Base-by-base conservation (phyloP, 2,329 filamentous ascomycete genomes). In the Venturia nashicola region DNA sequence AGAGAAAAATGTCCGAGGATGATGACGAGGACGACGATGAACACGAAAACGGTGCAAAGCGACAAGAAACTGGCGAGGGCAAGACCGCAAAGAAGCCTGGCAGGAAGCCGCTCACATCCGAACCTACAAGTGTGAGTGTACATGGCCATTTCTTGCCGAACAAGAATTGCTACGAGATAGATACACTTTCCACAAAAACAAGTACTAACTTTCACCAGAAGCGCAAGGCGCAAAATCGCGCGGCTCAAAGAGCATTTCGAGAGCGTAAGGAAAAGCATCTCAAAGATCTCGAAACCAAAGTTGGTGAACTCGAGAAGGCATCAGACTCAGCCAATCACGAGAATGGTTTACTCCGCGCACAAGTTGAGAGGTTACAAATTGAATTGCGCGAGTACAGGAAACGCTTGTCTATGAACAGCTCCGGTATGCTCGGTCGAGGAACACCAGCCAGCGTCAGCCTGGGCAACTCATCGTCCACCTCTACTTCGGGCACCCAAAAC, bases 31-130 rank as follows among this genome's bases (percentile, higher is more conserved):
- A 78, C 8, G 78, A 86, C 1, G 87, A 89, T 6, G 88, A 74
- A 18, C 42, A 82, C n/a, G 79, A 78, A 36, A 82, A 81, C 55
- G 85, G 84, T 68, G 84, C 85, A 65, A 94, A 92, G 79, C 84
- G 91, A 68, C 85, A 89, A 66, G 91, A 96, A 76, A 57, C 51
- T 4, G 85, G 87, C 65, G 86, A 91, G 64, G 90, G 92, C 55
- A 96, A 94, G 77, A 82, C 87, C 54, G 85, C 90, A 32, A 97
- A 97, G 84, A 99, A 97, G 78, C 93, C 94, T 5, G 94, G 94
- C 61, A 86, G 94, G 67, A 99, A 99, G 80, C 94, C 93, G 23
- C 81, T 97, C 71, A 97, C 91, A 59, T 95, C 90, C 27, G 94
- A 97, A 76, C 94, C 94, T 32, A 97, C 90, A 69, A 94, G 92